Conservation (phyloP, 2,329 filamentous ascomycete genomes). For the Cyphellophora attinorum region DNA sequence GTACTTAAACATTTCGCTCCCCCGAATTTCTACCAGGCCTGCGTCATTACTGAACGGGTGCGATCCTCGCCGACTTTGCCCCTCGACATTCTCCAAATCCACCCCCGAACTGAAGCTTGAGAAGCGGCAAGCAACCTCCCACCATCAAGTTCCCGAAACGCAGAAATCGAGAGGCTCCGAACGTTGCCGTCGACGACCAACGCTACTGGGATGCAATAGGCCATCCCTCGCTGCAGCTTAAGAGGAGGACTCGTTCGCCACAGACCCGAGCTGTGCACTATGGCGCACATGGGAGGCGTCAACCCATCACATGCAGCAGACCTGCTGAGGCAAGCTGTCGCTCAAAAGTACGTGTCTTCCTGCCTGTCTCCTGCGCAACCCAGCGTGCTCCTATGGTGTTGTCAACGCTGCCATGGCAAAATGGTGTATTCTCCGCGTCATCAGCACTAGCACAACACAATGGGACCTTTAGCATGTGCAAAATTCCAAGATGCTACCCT, state of each 20-base stretch:
- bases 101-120: background rate
- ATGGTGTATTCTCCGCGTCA: no score
- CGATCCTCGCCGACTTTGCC: no score
- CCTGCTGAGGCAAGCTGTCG: slow-evolving; percentile 48
- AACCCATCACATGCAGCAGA: slow-evolving; percentile 46
- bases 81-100: slow-evolving; percentile 17
- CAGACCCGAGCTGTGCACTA: slow-evolving; percentile 7
- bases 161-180: no score
- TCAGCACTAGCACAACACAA: no score
- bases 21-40: no score
- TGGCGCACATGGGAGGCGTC: slow-evolving; percentile 18
- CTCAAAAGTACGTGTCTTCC: slow-evolving; percentile 44
- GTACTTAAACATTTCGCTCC: no score
- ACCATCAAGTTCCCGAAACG: background rate
- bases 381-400: no score
- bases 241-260: slow-evolving; percentile 11
- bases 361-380: no score
- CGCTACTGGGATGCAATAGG: slow-evolving; percentile 1
- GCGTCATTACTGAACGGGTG: no score
- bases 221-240: slow-evolving; percentile 1
- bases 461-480: no score
- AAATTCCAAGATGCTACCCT: no score
- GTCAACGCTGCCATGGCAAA: no score
- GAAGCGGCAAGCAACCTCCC: background rate
- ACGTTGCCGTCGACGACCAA: slow-evolving; percentile 1